phyloP scores from a whole-genome alignment of 2,329 filamentous ascomycete species.

The Neofusicoccum sp. region DNA sequence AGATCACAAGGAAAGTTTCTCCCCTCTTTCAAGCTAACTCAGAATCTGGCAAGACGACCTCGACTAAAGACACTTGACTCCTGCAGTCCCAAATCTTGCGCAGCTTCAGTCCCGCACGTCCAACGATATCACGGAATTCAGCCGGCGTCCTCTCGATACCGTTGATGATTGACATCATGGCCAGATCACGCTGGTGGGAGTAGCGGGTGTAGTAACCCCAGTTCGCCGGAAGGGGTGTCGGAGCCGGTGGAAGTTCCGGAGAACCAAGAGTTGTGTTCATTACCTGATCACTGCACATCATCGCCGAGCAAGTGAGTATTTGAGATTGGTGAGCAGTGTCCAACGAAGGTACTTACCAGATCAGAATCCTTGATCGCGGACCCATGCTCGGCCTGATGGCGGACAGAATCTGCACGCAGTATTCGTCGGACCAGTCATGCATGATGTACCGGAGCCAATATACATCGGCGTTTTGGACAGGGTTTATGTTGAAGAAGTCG shows the following conservation, averaged over 20 bases:
- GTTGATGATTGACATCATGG: slow-evolving; percentile 37
- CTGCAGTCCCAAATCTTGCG: slow-evolving; percentile 34
- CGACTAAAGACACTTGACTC: slow-evolving; percentile 33
- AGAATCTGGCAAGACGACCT: slow-evolving; percentile 22
- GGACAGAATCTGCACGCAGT: slow-evolving; percentile 32
- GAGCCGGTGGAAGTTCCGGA: slow-evolving; percentile 29
- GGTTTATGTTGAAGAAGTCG: slow-evolving; percentile 59
- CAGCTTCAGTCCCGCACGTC: slow-evolving; percentile 30
- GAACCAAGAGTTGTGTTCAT: slow-evolving; percentile 37
- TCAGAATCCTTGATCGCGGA: slow-evolving; percentile 20
- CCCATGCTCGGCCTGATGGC: slow-evolving; percentile 15
- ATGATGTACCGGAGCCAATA: slow-evolving; percentile 61
- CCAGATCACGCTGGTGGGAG: slow-evolving; percentile 33
- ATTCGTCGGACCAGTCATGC: slow-evolving; percentile 59
- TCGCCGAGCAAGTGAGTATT: background rate
- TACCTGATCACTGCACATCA: slow-evolving; percentile 31
- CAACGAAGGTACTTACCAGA: slow-evolving; percentile 1
- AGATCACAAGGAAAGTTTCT: background rate
- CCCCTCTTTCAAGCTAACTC: background rate
- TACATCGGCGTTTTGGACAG: slow-evolving; percentile 53
- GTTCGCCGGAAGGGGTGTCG: slow-evolving; percentile 34
- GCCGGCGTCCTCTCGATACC: slow-evolving; percentile 38
- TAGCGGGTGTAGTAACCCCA: slow-evolving; percentile 36
- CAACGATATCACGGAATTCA: slow-evolving; percentile 30
- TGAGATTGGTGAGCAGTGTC: background rate